Conservation (phyloP, 169 alveolate genomes). For the Amoebophrya sp. region DNA sequence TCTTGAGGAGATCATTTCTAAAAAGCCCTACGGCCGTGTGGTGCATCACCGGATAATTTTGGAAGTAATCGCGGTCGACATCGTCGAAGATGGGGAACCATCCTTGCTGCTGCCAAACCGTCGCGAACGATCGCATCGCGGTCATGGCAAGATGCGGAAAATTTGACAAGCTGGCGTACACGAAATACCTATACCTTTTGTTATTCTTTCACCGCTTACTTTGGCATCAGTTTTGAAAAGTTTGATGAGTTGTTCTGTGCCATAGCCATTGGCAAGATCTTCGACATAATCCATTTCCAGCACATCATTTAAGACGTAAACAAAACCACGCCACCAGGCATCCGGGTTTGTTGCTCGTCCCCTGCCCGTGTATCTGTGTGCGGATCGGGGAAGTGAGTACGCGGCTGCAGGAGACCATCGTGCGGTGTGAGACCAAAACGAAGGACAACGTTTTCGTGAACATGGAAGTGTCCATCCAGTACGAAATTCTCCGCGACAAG, state of each 20-base stretch:
- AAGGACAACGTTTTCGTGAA: constrained; percentile 48
- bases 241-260: no score
- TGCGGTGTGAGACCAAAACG: constrained; percentile 44
- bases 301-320: no score
- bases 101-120: background rate
- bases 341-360: background rate
- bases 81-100: background rate
- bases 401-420: constrained; percentile 30
- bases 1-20: no score
- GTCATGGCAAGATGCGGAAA: background rate
- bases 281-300: no score
- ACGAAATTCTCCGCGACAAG: background rate
- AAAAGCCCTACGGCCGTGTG: no score
- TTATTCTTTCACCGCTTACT: no score
- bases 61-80: no score
- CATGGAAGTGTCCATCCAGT: constrained; percentile 34
- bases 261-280: no score
- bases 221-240: no score
- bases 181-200: no score
- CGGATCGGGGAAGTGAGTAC: constrained; percentile 32
- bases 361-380: background rate
- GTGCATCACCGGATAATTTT: no score
- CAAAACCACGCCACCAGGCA: no score
- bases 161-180: background rate
- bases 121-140: background rate